These are phyloP conservation scores for Lolium multiflorum DNA, from an alignment of 176 grass and related monocot species.

Conservation along the genomic window DNA sequence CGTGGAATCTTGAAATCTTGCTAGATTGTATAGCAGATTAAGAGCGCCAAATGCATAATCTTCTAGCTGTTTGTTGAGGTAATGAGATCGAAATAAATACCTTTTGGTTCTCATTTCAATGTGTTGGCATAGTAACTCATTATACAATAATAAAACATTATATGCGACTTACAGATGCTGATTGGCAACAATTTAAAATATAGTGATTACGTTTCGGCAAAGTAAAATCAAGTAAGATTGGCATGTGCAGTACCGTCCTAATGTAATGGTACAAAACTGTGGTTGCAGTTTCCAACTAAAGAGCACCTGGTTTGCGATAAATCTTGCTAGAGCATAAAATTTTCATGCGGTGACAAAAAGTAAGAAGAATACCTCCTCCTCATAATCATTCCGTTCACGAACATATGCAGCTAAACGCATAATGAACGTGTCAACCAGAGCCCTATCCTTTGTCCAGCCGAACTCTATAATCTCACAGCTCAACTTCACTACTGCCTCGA, in stretches of 20 bases:
- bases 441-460: slow-evolving; percentile 97
- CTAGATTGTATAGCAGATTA: slow-evolving; percentile 3
- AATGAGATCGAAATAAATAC: neutral
- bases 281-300: slow-evolving; percentile 24
- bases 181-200: neutral
- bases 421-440: slow-evolving; percentile 97
- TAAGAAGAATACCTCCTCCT: slow-evolving; percentile 72
- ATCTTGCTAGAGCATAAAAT: slow-evolving; percentile 31
- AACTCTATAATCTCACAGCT: slow-evolving; percentile 99
- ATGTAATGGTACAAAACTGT: slow-evolving; percentile 25
- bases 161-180: neutral
- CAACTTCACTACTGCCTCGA: slow-evolving; percentile 86
- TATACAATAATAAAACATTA: neutral
- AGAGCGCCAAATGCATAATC: slow-evolving; percentile 5
- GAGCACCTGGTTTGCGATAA: neutral
- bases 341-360: slow-evolving; percentile 18
- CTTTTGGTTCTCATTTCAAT: neutral
- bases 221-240: slow-evolving; percentile 32
- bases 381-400: slow-evolving; percentile 96
- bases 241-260: slow-evolving; percentile 4
- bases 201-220: neutral
- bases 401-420: slow-evolving; percentile 98
- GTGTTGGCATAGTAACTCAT: neutral
- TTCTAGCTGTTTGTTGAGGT: slow-evolving; percentile 25
- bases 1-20: neutral